These are phyloP conservation scores for Nakazawaea sp. DNA, from an alignment of 805 yeast genomes.

Conservation along the genomic window DNA sequence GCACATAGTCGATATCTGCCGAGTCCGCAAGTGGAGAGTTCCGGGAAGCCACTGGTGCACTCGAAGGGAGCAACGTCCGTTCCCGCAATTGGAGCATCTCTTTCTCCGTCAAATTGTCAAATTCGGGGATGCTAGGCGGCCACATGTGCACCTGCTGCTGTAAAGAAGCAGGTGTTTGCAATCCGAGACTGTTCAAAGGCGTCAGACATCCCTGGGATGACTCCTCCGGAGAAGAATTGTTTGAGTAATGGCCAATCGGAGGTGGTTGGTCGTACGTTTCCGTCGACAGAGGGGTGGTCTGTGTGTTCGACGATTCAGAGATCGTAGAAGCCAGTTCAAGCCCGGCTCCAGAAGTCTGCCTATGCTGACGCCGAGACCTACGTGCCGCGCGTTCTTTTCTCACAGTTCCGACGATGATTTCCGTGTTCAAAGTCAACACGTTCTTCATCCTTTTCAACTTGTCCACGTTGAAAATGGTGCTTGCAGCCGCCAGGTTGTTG, in stretches of 20 bases:
- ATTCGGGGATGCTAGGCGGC: slow-evolving; percentile 8
- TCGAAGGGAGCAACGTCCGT: slow-evolving; percentile 58
- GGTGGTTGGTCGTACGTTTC: too few relatives aligned
- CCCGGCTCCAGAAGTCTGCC: not conserved
- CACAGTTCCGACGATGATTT: slow-evolving; percentile 75
- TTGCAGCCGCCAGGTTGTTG: not conserved
- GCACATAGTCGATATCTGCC: slow-evolving; percentile 8
- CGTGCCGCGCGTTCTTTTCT: slow-evolving; percentile 25
- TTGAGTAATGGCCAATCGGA: too few relatives aligned
- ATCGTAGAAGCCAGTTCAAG: too few relatives aligned
- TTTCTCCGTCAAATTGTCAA: slow-evolving; percentile 43
- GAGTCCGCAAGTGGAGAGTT: too few relatives aligned
- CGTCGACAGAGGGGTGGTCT: not conserved
- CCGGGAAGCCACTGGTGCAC: slow-evolving; percentile 22
- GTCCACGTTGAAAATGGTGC: slow-evolving; percentile 67
- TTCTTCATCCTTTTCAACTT: slow-evolving; percentile 67
- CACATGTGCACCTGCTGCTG: not conserved
- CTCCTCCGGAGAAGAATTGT: not conserved
- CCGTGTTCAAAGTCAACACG: slow-evolving; percentile 75
- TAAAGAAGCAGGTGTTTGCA: slow-evolving; percentile 1
- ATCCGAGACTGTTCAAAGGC: too few relatives aligned
- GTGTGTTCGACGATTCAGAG: not conserved
- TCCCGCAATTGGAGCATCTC: slow-evolving; percentile 48
- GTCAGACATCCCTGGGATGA: too few relatives aligned
- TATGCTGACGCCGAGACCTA: not conserved